phyloP scores from a whole-genome alignment of 176 grass and related monocot species.

The Panicum miliaceum region DNA sequence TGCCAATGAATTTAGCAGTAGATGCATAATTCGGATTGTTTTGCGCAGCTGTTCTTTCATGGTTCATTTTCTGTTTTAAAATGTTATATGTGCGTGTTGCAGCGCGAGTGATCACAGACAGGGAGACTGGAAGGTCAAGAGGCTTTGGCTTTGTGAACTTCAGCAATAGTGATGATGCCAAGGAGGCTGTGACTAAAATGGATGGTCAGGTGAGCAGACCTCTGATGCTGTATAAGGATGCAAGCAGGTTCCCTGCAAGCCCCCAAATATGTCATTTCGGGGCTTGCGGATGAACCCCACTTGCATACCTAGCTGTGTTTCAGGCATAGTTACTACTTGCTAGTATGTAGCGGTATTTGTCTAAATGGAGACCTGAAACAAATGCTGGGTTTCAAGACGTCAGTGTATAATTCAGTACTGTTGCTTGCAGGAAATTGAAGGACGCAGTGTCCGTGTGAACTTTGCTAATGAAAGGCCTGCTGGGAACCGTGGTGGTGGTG shows the following conservation, averaged over 20 bases:
- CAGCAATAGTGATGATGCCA: constrained; percentile 39
- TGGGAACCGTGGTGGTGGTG: constrained; percentile 18
- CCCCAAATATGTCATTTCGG: too few relatives aligned
- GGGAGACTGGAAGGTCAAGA: constrained; percentile 77
- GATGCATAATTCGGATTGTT: neutral
- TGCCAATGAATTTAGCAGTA: neutral
- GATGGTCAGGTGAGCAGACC: constrained; percentile 67
- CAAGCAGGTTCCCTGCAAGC: too few relatives aligned
- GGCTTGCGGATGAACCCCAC: too few relatives aligned
- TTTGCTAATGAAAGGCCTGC: constrained; percentile 60
- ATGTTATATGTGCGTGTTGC: constrained; percentile 35
- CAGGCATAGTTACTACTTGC: neutral
- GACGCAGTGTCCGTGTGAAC: constrained; percentile 70
- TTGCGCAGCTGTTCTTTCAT: neutral
- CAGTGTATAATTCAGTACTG: neutral
- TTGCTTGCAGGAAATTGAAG: constrained; percentile 58
- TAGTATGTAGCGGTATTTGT: too few relatives aligned
- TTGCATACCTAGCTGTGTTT: neutral
- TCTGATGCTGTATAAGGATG: neutral
- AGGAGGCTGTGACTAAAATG: constrained; percentile 51
- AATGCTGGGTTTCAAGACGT: neutral
- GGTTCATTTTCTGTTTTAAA: neutral
- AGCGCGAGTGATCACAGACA: constrained; percentile 68
- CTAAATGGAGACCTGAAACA: neutral
- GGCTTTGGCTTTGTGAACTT: constrained; percentile 90